Conservation (phyloP, 192 early-diverging fungal genomes). For the Backusella sp. region DNA sequence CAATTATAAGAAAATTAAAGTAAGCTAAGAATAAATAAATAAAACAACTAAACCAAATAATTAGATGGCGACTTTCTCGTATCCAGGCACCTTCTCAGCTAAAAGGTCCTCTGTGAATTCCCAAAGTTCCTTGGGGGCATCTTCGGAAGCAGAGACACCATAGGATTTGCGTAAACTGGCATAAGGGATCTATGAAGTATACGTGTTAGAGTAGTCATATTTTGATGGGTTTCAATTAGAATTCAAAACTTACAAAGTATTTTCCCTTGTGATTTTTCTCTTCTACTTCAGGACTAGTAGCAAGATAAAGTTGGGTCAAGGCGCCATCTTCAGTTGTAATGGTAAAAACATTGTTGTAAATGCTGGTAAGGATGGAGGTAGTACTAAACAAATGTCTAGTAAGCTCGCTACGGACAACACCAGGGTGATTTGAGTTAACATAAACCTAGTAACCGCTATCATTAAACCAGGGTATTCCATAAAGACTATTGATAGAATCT, state of each 20-base stretch:
- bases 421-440: slow-evolving; percentile 29
- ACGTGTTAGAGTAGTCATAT: not conserved
- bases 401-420: slow-evolving; percentile 25
- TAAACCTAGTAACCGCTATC: slow-evolving; percentile 16
- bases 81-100: slow-evolving; percentile 32
- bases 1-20: not conserved
- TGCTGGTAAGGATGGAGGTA: not conserved
- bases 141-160: not conserved
- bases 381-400: slow-evolving; percentile 9
- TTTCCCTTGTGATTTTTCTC: slow-evolving; percentile 37
- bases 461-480: not conserved
- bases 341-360: slow-evolving; percentile 17
- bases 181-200: slow-evolving; percentile 6
- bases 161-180: not conserved
- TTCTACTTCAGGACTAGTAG: slow-evolving; percentile 53
- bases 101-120: slow-evolving; percentile 32
- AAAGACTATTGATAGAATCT: not conserved
- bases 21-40: not conserved
- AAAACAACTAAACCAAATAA: not conserved
- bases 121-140: slow-evolving; percentile 26
- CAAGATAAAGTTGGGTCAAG: slow-evolving; percentile 45
- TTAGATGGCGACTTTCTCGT: not conserved
- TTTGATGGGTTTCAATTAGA: not conserved
- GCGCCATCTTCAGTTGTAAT: slow-evolving; percentile 44
- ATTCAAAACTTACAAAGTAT: slow-evolving; percentile 32